These are phyloP conservation scores for Psophocarpus tetragonolobus DNA, from an alignment of 306 rosid genomes.

Conservation along the genomic window DNA sequence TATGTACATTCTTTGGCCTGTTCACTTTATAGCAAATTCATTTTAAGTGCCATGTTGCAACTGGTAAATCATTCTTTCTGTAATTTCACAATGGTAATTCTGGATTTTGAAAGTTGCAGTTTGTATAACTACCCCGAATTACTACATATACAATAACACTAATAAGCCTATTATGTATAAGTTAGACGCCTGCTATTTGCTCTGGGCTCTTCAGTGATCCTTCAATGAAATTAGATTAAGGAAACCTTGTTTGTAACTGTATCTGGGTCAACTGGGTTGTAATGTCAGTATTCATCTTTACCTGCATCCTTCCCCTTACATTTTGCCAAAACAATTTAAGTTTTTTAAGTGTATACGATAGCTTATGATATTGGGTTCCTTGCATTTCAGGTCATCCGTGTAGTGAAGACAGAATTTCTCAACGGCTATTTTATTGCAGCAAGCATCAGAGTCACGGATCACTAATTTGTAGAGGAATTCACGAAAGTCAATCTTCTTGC, in stretches of 20 bases:
- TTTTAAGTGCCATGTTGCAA: conserved; percentile 7
- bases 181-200: conserved; percentile 3
- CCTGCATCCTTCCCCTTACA: not conserved
- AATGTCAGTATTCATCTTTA: not conserved
- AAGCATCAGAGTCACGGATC: conserved; percentile 21
- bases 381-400: conserved; percentile 44
- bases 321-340: not conserved
- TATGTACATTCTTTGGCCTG: not conserved
- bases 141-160: not conserved
- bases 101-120: conserved; percentile 14
- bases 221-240: not conserved
- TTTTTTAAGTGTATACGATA: not conserved
- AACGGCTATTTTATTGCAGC: conserved; percentile 25
- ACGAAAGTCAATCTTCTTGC: conserved; percentile 28
- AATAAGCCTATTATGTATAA: not conserved
- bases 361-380: conserved; percentile 22
- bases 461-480: conserved; percentile 20
- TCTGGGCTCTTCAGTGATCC: conserved; percentile 4
- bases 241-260: not conserved
- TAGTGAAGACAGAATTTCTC: conserved; percentile 30
- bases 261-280: not conserved
- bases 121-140: not conserved
- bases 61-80: not conserved
- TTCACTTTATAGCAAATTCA: not conserved
- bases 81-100: not conserved